Base-by-base conservation (phyloP, 345 rosid genomes). In the Populus ilicifolia region DNA sequence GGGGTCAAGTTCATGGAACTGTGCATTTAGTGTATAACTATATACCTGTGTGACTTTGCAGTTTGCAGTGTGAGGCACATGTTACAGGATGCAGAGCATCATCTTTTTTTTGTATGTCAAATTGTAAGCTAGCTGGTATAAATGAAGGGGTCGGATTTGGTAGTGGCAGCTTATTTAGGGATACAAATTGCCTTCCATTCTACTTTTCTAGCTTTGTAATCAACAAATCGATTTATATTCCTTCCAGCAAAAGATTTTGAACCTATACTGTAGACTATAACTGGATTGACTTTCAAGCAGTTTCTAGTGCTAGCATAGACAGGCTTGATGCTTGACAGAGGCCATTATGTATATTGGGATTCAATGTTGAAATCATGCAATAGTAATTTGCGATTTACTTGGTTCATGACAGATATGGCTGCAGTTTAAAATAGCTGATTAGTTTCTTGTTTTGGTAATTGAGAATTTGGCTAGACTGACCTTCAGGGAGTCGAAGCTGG, bases 121-220 rank as follows among this genome's bases (percentile, higher is more conserved):
- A 62, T 62, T 73, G 4, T 14, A 43, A 59, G 61, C 41, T 20
- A 61, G 46, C 61, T 4, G 6, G 30, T 43, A 39, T 17, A 30
- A 72, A 52, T 0, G 9, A 52, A n/a, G 33, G 46, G 36, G 25
- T 46, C 29, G 13, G 16, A 13, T 36, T 30, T 36, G 21, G 21
- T 73, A 20, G 35, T 35, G 75, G 41, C 35, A 69, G 67, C 48
- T 56, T 72, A 56, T n/a, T 18, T 72, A n/a, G n/a, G 17, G n/a
- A 29, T 73, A 59, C 62, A 41, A 73, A 39, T 14, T 35, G 59
- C 38, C 27, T 16, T 74, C 54, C 11, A 25, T 43, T 41, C 8
- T 62, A 25, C 43, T 29, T 74, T 64, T 44, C 68, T 43, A 27
- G 69, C 18, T 27, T 43, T 36, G 17, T 16, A 73, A 25, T 39